Evolutionary conservation across 208 protist species (phyloP).

Genomic region (Acanthamoeba culbertsoni): DNA sequence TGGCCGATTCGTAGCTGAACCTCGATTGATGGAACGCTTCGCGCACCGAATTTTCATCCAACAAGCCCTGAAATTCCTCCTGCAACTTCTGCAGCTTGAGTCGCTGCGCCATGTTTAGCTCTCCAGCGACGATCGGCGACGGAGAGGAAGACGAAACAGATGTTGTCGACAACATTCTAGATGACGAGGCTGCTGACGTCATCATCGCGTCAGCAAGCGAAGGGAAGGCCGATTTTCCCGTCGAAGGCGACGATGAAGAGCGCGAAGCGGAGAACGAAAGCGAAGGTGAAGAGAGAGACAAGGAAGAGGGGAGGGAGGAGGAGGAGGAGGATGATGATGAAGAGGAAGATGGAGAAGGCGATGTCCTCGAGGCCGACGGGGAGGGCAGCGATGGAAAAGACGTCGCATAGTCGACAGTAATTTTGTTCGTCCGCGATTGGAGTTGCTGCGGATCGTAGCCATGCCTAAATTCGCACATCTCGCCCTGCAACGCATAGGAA

Average conservation of each 20-base stretch:
- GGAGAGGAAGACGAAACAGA: background rate
- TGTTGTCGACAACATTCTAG: background rate
- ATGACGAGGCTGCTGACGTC: background rate
- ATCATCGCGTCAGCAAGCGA: background rate
- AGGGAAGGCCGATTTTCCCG: background rate
- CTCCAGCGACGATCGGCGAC: background rate
- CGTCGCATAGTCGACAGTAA: background rate
- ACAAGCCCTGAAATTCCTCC: constrained; percentile 32
- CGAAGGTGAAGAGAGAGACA: background rate
- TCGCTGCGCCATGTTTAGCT: background rate
- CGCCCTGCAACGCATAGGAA: background rate
- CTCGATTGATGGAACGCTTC: background rate
- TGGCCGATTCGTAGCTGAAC: background rate
- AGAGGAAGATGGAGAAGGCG: background rate
- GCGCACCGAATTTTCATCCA: background rate
- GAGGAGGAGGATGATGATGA: background rate
- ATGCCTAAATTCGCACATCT: constrained; percentile 30
- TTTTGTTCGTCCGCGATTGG: background rate
- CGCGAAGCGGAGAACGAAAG: background rate
- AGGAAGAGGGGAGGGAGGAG: background rate
- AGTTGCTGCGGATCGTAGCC: constrained; percentile 14
- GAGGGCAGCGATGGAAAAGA: background rate
- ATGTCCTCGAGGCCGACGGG: background rate
- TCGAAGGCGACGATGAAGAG: background rate
- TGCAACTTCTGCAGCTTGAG: constrained; percentile 53